These are phyloP conservation scores for Periconia macrospinosa DNA, from an alignment of 2,329 filamentous ascomycete species.

Conservation along the genomic window DNA sequence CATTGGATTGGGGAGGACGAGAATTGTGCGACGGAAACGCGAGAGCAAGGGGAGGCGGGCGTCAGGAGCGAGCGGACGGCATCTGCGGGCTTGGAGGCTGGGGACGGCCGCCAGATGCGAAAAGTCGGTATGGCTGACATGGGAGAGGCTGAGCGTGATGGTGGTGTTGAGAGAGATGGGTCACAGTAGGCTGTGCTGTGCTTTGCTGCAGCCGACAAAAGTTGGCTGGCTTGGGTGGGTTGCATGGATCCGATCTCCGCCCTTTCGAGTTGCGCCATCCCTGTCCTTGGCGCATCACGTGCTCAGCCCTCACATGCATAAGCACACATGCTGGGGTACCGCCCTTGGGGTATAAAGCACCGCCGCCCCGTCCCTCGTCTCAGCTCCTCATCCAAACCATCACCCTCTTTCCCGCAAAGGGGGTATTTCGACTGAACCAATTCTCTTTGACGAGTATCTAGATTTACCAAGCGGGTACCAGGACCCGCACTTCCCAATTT, in stretches of 20 bases:
- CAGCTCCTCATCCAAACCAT: slow-evolving; percentile 24
- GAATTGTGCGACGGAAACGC: slow-evolving; percentile 50
- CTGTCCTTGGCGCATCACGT: neutral
- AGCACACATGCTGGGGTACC: no score
- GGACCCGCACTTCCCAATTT: slow-evolving; percentile 35
- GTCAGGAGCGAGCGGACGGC: slow-evolving; percentile 28
- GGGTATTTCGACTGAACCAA: slow-evolving; percentile 35
- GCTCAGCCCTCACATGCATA: neutral
- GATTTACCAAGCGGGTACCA: slow-evolving; percentile 39
- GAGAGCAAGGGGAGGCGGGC: slow-evolving; percentile 26
- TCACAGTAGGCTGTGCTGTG: slow-evolving; percentile 21
- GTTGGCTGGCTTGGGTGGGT: neutral
- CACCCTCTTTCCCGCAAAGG: slow-evolving; percentile 38
- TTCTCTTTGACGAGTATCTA: slow-evolving; percentile 41
- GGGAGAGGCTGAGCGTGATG: slow-evolving; percentile 22
- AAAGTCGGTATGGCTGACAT: slow-evolving; percentile 34
- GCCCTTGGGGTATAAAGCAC: slow-evolving; percentile 20
- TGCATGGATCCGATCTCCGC: neutral
- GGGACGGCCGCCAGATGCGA: slow-evolving; percentile 28
- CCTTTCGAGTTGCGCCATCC: no score
- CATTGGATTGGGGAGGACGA: slow-evolving; percentile 54
- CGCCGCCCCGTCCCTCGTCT: slow-evolving; percentile 14
- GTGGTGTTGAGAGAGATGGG: slow-evolving; percentile 9
- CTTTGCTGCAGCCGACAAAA: slow-evolving; percentile 15
- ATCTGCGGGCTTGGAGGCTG: slow-evolving; percentile 19